Evolutionary conservation across 257 asterid genomes (phyloP), one percentile per base, ranked within the genome.

Genomic region (Orobanche coerulescens): DNA sequence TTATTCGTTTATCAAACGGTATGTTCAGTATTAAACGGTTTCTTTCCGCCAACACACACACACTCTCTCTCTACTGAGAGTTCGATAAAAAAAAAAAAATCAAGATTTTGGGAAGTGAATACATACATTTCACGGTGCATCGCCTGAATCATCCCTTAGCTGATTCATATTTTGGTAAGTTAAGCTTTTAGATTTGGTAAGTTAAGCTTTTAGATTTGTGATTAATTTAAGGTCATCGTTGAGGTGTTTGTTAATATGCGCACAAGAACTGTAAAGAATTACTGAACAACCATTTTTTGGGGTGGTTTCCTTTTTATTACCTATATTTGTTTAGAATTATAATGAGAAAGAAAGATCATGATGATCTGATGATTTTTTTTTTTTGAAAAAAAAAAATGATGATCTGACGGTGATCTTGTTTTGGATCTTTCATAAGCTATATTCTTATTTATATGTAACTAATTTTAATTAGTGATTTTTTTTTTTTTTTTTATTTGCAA

Each of bases 211-310:
- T 25, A 13, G 39, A 16, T 22, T 63, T 52, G 55, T 36, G 55
- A 12, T 23, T 30, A 28, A 25, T 64, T 42, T 26, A 37, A 56
- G 33, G 15, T 31, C 37, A 20, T 25, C 54, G 30, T 36, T 47
- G 19, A 69, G 30, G 52, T 61, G 73, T 44, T 71, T 68, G 80
- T 65, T 68, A 48, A 68, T 65, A 78, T 78, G 74, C 74, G 67
- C 50, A 39, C 0, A 12, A 56, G 80, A 65, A 44, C 5, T 46
- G 1, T 53, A 23, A 18, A 30, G 14, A 37, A 42, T 55, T 61
- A 43, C 43, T 56, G 71, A 42, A 46, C 12, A 9, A 1, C 34
- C 25, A 13, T 58, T 31, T 42, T 59, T 14, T 3, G 31, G 52
- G 0, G 22, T 13, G 31, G 50, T 0, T 11, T 14, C 33, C 26